A percentile compares a stretch with the other conserved stretches of the same genome.
phyloP scores from a whole-genome alignment of 2,329 filamentous ascomycete genomes.

The Acarospora socialis region DNA sequence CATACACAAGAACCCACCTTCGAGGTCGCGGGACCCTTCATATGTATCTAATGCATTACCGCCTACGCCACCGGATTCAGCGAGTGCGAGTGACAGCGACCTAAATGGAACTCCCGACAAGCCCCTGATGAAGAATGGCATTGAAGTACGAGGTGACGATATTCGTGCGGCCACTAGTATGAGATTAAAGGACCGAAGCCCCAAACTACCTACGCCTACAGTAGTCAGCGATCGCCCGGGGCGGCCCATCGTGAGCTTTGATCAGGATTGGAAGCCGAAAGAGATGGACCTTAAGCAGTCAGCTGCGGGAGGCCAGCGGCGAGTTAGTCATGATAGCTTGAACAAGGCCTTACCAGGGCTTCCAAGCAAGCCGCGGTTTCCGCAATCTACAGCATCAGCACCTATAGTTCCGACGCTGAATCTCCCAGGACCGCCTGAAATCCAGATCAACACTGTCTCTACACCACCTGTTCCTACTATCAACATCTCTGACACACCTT shows the following conservation, averaged over 20 bases:
- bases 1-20: conserved; percentile 71
- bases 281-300: conserved; percentile 23
- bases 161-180: conserved; percentile 85
- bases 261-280: conserved; percentile 60
- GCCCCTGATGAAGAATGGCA: conserved; percentile 55
- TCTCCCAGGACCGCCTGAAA: conserved; percentile 28
- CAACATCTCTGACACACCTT: conserved; percentile 27
- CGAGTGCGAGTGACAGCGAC: conserved; percentile 14
- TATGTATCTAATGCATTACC: conserved; percentile 55
- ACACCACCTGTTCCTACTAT: conserved; percentile 38
- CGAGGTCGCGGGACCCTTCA: conserved; percentile 64
- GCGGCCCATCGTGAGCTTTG: conserved; percentile 94
- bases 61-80: conserved; percentile 19
- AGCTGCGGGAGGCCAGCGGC: conserved; percentile 12
- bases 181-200: conserved; percentile 70
- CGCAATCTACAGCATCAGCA: conserved; percentile 18
- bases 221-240: conserved; percentile 82
- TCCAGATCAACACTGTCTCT: conserved; percentile 32
- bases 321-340: conserved; percentile 14
- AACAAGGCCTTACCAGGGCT: conserved; percentile 10
- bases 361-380: conserved; percentile 20
- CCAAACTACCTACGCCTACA: conserved; percentile 74
- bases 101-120: conserved; percentile 28
- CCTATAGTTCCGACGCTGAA: conserved; percentile 24
- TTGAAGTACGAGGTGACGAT: conserved; percentile 74